Conservation (phyloP, 2,329 filamentous ascomycete species). For the Fusarium sterilihyphosum region DNA sequence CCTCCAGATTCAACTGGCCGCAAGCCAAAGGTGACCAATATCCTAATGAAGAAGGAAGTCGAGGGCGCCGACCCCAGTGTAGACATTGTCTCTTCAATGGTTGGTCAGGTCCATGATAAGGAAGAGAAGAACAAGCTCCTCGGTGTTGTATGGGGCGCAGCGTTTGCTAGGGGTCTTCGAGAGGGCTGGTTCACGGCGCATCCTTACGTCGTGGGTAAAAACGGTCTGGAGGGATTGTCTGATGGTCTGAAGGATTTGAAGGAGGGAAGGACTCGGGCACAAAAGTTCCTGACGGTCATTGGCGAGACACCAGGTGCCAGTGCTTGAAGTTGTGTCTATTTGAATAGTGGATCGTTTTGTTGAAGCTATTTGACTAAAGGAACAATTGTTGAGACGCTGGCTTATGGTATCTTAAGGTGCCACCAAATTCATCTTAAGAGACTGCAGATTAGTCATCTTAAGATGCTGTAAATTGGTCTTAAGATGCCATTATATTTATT, state of each 20-base stretch:
- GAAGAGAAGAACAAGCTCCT: conserved; percentile 2
- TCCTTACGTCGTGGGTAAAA: conserved; percentile 10
- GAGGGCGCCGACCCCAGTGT: background rate
- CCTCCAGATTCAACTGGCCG: background rate
- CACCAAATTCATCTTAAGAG: background rate
- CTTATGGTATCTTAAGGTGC: background rate
- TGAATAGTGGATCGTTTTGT: rapidly evolving
- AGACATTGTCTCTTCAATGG: background rate
- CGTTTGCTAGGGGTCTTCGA: conserved; percentile 3
- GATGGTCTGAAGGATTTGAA: background rate
- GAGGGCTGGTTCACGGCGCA: conserved; percentile 31
- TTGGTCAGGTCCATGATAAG: background rate
- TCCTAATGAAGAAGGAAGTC: background rate
- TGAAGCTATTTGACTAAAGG: rapidly evolving
- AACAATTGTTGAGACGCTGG: background rate
- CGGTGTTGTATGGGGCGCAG: background rate
- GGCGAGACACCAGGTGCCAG: background rate
- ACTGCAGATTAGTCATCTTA: too few species aligned
- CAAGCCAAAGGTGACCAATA: conserved; percentile 4
- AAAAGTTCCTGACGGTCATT: conserved; percentile 10
- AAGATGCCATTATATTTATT: too few species aligned
- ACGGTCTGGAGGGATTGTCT: background rate
- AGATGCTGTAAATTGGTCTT: too few species aligned
- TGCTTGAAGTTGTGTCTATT: background rate
- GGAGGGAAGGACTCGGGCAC: background rate